Evolutionary conservation across 2,329 filamentous ascomycete species (phyloP).

Genomic region (Scedosporium dehoogii): DNA sequence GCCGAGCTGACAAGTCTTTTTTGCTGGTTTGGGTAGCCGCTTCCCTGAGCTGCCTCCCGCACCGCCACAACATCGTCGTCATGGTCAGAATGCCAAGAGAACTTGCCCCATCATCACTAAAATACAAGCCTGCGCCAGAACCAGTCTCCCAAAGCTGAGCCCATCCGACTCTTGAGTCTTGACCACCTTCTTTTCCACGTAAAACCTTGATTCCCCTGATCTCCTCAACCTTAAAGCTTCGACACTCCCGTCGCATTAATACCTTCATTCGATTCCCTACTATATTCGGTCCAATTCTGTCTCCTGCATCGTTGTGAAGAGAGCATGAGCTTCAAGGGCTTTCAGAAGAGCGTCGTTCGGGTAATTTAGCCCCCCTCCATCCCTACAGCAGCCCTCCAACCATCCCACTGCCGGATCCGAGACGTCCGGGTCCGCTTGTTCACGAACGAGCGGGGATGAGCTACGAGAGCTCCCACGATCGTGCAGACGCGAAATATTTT

Average conservation of each 20-base stretch:
- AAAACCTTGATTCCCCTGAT: not conserved
- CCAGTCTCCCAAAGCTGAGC: not conserved
- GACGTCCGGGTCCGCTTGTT: slow-evolving; percentile 1
- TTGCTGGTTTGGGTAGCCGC: too few species aligned
- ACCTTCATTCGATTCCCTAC: not conserved
- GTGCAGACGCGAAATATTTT: not conserved
- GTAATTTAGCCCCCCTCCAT: slow-evolving; percentile 40
- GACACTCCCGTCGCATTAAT: not conserved
- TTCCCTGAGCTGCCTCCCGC: not conserved
- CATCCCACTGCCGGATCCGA: slow-evolving; percentile 7
- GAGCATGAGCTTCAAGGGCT: slow-evolving; percentile 91
- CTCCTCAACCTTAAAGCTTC: not conserved
- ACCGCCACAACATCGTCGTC: slow-evolving; percentile 7
- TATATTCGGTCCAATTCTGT: not conserved
- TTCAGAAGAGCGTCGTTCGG: slow-evolving; percentile 79
- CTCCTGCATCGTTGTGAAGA: not conserved
- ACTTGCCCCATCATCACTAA: slow-evolving; percentile 4
- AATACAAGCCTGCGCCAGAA: not conserved
- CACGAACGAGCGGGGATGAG: not conserved
- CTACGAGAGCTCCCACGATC: not conserved
- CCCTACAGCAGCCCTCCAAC: not conserved
- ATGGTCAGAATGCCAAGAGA: slow-evolving; percentile 4
- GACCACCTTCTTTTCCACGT: not conserved
- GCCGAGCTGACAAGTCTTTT: not conserved
- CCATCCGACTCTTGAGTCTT: not conserved